These are phyloP conservation scores for Neltuma alba DNA, from an alignment of 306 rosid genomes.

Conservation along the genomic window DNA sequence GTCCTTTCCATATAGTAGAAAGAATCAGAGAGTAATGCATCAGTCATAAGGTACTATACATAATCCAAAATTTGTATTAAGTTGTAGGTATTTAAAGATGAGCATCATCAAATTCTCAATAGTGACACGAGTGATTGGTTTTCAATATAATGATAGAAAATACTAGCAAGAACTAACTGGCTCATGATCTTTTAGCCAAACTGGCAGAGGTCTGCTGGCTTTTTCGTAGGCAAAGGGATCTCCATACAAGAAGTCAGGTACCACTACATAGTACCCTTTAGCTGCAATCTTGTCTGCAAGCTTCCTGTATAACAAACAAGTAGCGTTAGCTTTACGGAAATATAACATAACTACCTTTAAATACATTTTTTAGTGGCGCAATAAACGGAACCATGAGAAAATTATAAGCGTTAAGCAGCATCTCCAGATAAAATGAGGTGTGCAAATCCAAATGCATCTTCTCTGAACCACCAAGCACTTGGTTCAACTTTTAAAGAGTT, in stretches of 20 bases:
- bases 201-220: constrained; percentile 38
- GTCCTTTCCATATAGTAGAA: not conserved
- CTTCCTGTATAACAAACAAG: constrained; percentile 54
- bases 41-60: too few species aligned
- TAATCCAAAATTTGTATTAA: too few species aligned
- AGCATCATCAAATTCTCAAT: too few species aligned
- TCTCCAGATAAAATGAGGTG: not conserved
- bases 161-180: constrained; percentile 51
- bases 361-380: not conserved
- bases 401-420: not conserved
- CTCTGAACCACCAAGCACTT: too few species aligned
- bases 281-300: constrained; percentile 84
- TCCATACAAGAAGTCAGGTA: constrained; percentile 68
- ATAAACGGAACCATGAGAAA: not conserved
- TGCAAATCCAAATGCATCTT: not conserved
- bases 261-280: constrained; percentile 69
- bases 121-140: not conserved
- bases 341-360: not conserved
- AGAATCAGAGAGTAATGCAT: not conserved
- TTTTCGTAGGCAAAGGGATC: constrained; percentile 55
- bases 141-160: not conserved
- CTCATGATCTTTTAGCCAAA: constrained; percentile 65
- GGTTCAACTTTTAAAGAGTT: too few species aligned
- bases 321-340: constrained; percentile 13
- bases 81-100: too few species aligned